These are phyloP conservation scores for Paraglomus brasilianum DNA, from an alignment of 192 early-diverging fungal species.

Conservation along the genomic window DNA sequence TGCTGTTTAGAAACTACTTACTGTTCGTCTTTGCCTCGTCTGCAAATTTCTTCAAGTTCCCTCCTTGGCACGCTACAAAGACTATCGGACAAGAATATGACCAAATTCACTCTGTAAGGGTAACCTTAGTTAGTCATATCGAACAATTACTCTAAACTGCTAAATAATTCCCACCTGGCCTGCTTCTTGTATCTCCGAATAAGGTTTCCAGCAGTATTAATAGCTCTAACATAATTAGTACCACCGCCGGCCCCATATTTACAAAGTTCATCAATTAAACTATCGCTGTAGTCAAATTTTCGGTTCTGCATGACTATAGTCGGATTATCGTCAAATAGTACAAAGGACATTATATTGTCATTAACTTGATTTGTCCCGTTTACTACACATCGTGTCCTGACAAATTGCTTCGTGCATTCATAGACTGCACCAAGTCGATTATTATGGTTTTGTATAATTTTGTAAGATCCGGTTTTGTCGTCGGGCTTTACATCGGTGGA, in stretches of 20 bases:
- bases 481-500: constrained; percentile 9
- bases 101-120: constrained; percentile 16
- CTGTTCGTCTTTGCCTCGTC: background rate
- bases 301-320: constrained; percentile 9
- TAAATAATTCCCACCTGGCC: no score
- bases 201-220: no score
- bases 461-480: background rate
- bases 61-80: background rate
- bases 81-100: constrained; percentile 33
- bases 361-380: background rate
- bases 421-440: constrained; percentile 33
- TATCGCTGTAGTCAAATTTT: background rate
- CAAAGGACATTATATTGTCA: constrained; percentile 23
- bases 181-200: no score
- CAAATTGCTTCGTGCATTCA: constrained; percentile 20
- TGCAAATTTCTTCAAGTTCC: constrained; percentile 12
- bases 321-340: constrained; percentile 19
- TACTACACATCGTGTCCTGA: background rate
- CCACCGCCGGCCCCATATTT: no score
- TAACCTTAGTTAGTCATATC: background rate
- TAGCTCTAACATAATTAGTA: no score
- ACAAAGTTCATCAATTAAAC: background rate
- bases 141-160: no score
- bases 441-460: constrained; percentile 17
- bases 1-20: background rate